Percentiles rank a stretch among this genome's conserved stretches.
Evolutionary conservation across 805 yeast species (phyloP).

Genomic region (Myxozyma vanderwaltii): DNA sequence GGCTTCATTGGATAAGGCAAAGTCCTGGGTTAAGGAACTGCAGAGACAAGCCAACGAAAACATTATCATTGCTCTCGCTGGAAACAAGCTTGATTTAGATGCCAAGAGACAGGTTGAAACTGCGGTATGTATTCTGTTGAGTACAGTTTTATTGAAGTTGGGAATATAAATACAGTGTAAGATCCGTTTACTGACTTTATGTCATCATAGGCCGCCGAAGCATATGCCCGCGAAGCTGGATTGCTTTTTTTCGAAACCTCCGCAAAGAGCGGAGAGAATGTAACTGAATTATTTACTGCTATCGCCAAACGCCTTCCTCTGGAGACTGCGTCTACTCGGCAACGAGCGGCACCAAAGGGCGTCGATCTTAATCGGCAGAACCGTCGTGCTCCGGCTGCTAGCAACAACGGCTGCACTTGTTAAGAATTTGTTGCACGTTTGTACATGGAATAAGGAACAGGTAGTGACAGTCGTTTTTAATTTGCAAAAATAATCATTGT

Average conservation of each 20-base stretch:
- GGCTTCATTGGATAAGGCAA: slow-evolving; percentile 74
- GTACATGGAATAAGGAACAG: neutral
- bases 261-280: slow-evolving; percentile 71
- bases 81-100: slow-evolving; percentile 77
- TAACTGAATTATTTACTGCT: slow-evolving; percentile 50
- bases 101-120: slow-evolving; percentile 50
- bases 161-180: neutral
- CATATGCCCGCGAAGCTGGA: slow-evolving; percentile 58
- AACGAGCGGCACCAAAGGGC: slow-evolving; percentile 41
- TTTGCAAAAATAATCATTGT: neutral
- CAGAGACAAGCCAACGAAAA: slow-evolving; percentile 76
- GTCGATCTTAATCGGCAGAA: slow-evolving; percentile 39
- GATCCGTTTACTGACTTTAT: neutral
- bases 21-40: slow-evolving; percentile 88
- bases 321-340: slow-evolving; percentile 40
- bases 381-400: slow-evolving; percentile 35
- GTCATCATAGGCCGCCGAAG: slow-evolving; percentile 41
- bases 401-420: slow-evolving; percentile 44
- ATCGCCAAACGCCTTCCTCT: slow-evolving; percentile 54
- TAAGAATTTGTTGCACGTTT: slow-evolving; percentile 22
- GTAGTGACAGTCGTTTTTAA: neutral
- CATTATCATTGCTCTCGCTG: slow-evolving; percentile 81
- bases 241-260: slow-evolving; percentile 60
- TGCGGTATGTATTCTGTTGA: slow-evolving; percentile 35
- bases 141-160: neutral